Evolutionary conservation across 352 stramenopile species (phyloP), one percentile per base, ranked within the genome.

Genomic region (Blastocystis hominis): DNA sequence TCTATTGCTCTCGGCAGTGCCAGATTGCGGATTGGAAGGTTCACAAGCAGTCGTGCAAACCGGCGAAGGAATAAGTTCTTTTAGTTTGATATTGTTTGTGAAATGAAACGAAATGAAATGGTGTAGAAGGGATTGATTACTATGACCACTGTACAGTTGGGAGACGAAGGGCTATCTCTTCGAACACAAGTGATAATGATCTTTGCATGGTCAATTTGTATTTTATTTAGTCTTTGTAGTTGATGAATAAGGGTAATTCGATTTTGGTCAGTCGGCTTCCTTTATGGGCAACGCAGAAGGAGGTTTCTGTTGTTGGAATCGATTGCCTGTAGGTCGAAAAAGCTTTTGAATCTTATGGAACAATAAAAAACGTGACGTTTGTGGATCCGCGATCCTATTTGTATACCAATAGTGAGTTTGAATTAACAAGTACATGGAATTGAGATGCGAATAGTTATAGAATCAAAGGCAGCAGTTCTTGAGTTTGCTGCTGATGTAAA

Each of bases 21-120:
- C 75, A 86, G 40, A 75, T 86, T 54, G 62, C 56, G 4, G 75
- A 86, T 55, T 86, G 75, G 75, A 86, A 86, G 75, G 46, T 75
- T 47, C 75, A 86, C 54, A 86, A 86, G 62, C 56, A 86, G 24
- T 34, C 20, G 0, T 86, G 75, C n/a, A 17, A 30, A 24, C 20
- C 64, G 10, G 62, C 59, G 68, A 78, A 78, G 36, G 40, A 78
- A 36, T 78, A 20, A 53, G 59, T 55, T 56, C 10, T 36, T 70
- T 70, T n/a, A n/a, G n/a, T n/a, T n/a, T n/a, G n/a, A n/a, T n/a
- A n/a, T n/a, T n/a, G n/a, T n/a, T n/a, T n/a, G n/a, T n/a, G n/a
- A n/a, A n/a, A n/a, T n/a, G n/a, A n/a, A n/a, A n/a, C n/a, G n/a
- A n/a, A n/a, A n/a, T n/a, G n/a, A n/a, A n/a, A n/a, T n/a, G n/a